These are phyloP conservation scores for Aspergillus panamensis DNA, from an alignment of 495 filamentous ascomycete species.

Conservation along the genomic window DNA sequence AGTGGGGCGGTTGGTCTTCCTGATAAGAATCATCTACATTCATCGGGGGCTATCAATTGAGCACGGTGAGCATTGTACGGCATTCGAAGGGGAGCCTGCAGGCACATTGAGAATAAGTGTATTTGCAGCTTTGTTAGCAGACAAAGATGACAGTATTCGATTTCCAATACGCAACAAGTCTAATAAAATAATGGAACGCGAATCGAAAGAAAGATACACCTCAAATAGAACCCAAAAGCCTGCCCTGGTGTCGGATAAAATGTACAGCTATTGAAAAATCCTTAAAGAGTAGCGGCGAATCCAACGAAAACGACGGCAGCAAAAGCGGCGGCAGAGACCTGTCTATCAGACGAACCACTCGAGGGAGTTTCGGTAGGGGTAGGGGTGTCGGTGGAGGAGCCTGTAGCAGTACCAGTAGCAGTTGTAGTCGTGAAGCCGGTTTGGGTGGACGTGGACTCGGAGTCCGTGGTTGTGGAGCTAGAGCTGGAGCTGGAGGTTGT, in stretches of 20 bases:
- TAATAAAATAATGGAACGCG: slow-evolving; percentile 7
- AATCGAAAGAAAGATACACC: slow-evolving; percentile 11
- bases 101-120: background rate
- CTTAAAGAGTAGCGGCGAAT: slow-evolving; percentile 38
- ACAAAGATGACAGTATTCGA: slow-evolving; percentile 3
- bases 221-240: slow-evolving; percentile 1
- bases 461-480: slow-evolving; percentile 9
- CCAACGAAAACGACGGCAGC: slow-evolving; percentile 40
- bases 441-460: slow-evolving; percentile 8
- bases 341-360: slow-evolving; percentile 28
- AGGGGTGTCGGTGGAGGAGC: background rate
- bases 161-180: slow-evolving; percentile 4
- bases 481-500: slow-evolving; percentile 15
- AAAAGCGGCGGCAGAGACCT: slow-evolving; percentile 36
- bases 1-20: background rate
- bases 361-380: slow-evolving; percentile 12
- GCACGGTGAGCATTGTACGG: too few species aligned
- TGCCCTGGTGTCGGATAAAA: slow-evolving; percentile 5
- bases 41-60: too few species aligned
- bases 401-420: slow-evolving; percentile 9
- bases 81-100: background rate
- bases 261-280: slow-evolving; percentile 9
- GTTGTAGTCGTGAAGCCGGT: slow-evolving; percentile 12
- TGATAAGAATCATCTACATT: too few species aligned
- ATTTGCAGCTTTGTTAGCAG: background rate